Base-by-base conservation (phyloP, 306 rosid species). In the Urtica urens region DNA sequence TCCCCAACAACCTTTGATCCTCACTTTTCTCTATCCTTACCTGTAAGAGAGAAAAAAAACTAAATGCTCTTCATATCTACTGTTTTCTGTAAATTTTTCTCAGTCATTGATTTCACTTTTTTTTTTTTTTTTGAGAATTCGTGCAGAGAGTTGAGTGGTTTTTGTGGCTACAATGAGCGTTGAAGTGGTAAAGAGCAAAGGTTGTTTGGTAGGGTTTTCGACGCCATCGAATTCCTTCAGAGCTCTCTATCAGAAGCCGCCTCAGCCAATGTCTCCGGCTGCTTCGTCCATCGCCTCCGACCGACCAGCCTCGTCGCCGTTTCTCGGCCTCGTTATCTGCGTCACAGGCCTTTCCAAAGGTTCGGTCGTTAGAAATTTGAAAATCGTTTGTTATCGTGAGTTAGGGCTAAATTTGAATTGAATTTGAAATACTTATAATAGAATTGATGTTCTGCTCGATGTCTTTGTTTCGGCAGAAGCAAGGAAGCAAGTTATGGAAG, bases 261-360 rank as follows among this genome's bases (percentile, higher is more conserved):
- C 72, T 70, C 75, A 66, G 44, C 71, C 77, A 41, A 66, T 76
- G 87, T 78, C 92, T 51, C 78, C 82, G 41, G 87, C 73, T 65
- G 82, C 72, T 64, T 51, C 87, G 0, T 65, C 85, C 49, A n/a
- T 41, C 20, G 49, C 43, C 47, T 77, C 81, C 18, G 81, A 68
- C 43, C 10, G 57, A 8, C 37, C 35, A 57, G 70, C 60, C 18
- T 50, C 38, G 33, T 73, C 81, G 48, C 94, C 96, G 45, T 92
- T 92, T 60, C 51, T 74, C 59, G 88, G 93, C 45, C 96, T 92
- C 10, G 69, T 79, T 60, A 79, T 92, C 27, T 92, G 99, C 37
- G 99, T 92, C 38, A 92, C 99, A 38, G 99, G 99, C 23, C 64
- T 92, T 30, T 85, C 99, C 52, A 92, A 79, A 78, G 99, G 99